phyloP scores from a whole-genome alignment of 192 early-diverging fungal genomes.

The Backusella luteola region DNA sequence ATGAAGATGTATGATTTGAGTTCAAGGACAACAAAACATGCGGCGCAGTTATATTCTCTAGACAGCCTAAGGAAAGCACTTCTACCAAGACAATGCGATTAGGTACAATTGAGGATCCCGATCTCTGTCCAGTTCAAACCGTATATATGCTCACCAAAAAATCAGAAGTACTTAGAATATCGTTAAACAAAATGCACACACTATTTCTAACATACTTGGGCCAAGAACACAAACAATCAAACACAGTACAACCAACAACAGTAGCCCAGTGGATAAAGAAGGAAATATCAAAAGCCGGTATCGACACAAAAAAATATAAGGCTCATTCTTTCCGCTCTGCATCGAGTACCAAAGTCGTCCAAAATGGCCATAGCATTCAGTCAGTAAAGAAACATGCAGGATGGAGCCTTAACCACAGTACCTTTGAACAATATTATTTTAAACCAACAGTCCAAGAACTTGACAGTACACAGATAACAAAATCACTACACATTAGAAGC shows the following conservation, averaged over 20 bases:
- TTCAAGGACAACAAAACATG: background rate
- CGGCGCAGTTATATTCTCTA: background rate
- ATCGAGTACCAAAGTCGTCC: background rate
- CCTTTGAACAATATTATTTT: conserved; percentile 10
- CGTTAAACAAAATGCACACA: background rate
- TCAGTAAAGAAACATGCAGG: background rate
- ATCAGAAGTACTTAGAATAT: background rate
- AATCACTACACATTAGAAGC: background rate
- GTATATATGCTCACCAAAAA: background rate
- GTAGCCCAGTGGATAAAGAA: background rate
- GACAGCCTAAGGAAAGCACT: background rate
- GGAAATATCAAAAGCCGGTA: background rate
- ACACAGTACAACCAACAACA: background rate
- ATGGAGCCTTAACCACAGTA: background rate
- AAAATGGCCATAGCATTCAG: background rate
- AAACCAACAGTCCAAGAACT: background rate
- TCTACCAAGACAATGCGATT: background rate
- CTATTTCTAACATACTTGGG: conserved; percentile 1
- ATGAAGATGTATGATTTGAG: background rate
- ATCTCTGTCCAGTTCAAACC: background rate
- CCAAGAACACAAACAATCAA: background rate
- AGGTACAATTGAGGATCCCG: background rate
- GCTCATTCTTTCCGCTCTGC: background rate
- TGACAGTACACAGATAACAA: background rate
- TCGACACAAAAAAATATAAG: background rate